A percentile compares a stretch with the other conserved stretches of the same genome.
These are phyloP conservation scores for Scenedesmus sp. DNA, from an alignment of 163 green algal species.

Conservation along the genomic window DNA sequence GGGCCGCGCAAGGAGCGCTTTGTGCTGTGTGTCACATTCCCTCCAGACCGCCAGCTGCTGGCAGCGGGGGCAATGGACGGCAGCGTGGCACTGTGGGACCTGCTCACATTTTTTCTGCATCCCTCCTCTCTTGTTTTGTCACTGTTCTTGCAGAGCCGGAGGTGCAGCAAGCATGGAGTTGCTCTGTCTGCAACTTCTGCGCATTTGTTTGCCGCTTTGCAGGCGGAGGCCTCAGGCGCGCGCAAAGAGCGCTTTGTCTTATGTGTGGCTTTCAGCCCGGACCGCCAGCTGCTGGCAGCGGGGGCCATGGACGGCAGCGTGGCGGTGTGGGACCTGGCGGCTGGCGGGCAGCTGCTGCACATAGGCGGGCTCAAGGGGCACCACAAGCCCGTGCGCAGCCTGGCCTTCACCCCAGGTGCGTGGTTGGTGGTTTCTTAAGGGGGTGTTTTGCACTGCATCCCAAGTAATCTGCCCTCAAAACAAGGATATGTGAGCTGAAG, in stretches of 20 bases:
- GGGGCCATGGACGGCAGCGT: conserved; percentile 88
- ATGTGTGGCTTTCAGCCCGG: conserved; percentile 83
- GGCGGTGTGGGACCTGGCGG: conserved; percentile 84
- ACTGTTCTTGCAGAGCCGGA: too few species aligned
- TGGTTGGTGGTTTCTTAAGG: background rate
- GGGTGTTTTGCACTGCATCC: too few species aligned
- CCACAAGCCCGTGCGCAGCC: conserved; percentile 87
- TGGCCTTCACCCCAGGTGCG: conserved; percentile 80
- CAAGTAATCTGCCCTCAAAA: too few species aligned
- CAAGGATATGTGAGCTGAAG: conserved; percentile 15
- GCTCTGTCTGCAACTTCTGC: background rate
- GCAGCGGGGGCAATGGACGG: conserved; percentile 87
- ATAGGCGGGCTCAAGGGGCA: conserved; percentile 80
- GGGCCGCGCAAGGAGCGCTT: conserved; percentile 78
- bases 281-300: conserved; percentile 81
- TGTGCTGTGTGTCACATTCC: conserved; percentile 85
- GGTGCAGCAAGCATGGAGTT: too few species aligned
- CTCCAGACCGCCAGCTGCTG: conserved; percentile 80
- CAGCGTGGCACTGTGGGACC: conserved; percentile 86
- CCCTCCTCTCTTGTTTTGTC: too few species aligned
- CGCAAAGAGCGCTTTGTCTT: conserved; percentile 86
- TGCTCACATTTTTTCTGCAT: background rate
- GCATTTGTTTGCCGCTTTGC: background rate
- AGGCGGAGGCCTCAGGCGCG: conserved; percentile 52
- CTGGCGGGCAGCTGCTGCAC: conserved; percentile 72